Evolutionary conservation across 495 filamentous ascomycete genomes (phyloP).

Genomic region (Neurospora terricola): DNA sequence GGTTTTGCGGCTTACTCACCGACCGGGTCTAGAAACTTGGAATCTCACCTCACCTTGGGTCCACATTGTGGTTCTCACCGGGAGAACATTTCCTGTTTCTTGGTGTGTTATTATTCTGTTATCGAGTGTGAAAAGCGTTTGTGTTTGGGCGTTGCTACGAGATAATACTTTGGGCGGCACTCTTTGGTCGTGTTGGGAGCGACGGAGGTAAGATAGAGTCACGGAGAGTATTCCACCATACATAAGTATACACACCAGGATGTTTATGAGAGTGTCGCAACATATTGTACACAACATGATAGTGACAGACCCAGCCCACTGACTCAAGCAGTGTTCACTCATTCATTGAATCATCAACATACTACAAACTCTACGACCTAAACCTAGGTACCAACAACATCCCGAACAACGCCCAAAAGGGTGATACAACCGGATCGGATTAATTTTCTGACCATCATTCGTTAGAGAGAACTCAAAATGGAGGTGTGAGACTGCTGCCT

Average conservation of each 20-base stretch:
- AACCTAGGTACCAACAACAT: neutral
- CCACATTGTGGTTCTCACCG: neutral
- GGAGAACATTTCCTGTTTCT: neutral
- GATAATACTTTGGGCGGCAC: no score
- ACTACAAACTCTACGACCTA: neutral
- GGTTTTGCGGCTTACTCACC: neutral
- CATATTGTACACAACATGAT: neutral
- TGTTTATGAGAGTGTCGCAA: neutral
- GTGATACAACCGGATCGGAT: neutral
- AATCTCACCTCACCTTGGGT: neutral
- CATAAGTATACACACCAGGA: neutral
- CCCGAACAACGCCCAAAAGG: neutral
- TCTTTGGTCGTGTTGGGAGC: neutral
- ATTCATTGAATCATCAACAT: neutral
- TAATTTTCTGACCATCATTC: no score
- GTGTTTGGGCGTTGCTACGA: neutral
- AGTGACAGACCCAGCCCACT: neutral
- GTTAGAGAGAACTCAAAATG: neutral
- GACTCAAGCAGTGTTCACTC: neutral
- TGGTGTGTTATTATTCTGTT: neutral
- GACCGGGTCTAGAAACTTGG: neutral
- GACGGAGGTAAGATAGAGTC: neutral
- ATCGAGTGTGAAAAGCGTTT: accelerated
- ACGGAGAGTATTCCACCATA: neutral
- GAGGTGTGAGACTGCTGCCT: neutral